Base-by-base conservation (phyloP, 176 grass and related monocot genomes). In the Zea mays region DNA sequence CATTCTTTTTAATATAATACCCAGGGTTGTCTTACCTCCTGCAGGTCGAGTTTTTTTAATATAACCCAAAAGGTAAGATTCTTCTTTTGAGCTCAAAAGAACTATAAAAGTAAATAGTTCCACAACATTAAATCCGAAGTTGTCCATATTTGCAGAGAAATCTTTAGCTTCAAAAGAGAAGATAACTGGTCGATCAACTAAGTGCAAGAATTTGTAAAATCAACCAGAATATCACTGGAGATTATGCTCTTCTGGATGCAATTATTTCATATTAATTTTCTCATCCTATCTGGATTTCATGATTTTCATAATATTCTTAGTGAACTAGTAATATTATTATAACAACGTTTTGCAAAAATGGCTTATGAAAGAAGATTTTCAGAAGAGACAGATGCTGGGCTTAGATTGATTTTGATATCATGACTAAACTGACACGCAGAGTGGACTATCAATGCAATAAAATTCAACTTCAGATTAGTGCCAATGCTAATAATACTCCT, bases 381-480 rank as follows among this genome's bases (percentile, higher is more conserved):
- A 19, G 14, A 8, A 16, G 34, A 14, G 6, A 71, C 5, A 1
- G n/a, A 80, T 37, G 58, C 66, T 60, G 6, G 14, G 0, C 11
- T n/a, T 4, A 9, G 14, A 15, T 38, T 65, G 21, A 64, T 42
- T 52, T 77, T 77, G 47, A 44, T 10, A 6, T 75, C 76, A 69
- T 17, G 48, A 42, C 7, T 57, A 16, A 64, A 73, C 10, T 13
- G 19, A 61, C 10, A 36, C 4, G 37, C 21, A 17, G 8, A 0
- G 0, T 15, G 0, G 62, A 75, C 51, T 42, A 62, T 15, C 20
- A 3, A 4, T 21, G n/a, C 35, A 63, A 74, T 0, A 78, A n/a
- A 46, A 45, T 47, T 56, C 48, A 79, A 57, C 62, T n/a, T 73
- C 69, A 14, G 39, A 60, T n/a, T 44, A 69, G 35, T 62, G 39